These are phyloP conservation scores for Arthroderma sp. DNA, from an alignment of 2,329 filamentous ascomycete genomes.

Conservation along the genomic window DNA sequence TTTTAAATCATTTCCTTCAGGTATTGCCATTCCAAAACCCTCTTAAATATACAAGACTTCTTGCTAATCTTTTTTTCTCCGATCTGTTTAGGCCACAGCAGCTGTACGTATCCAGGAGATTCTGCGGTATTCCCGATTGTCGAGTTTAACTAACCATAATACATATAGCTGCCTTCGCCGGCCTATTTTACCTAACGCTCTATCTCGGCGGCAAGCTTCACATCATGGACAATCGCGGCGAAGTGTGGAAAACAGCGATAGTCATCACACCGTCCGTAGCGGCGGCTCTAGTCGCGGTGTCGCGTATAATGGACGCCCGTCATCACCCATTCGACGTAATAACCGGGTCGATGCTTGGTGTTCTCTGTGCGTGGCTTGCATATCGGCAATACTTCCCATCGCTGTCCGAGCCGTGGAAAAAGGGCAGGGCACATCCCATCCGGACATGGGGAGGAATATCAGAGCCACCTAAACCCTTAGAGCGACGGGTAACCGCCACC, in stretches of 20 bases:
- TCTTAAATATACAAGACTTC: background rate
- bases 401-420: conserved; percentile 41
- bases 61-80: conserved; percentile 10
- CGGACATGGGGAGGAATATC: conserved; percentile 36
- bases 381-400: conserved; percentile 50
- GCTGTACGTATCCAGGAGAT: conserved; percentile 32
- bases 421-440: conserved; percentile 47
- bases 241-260: conserved; percentile 46
- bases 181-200: conserved; percentile 46
- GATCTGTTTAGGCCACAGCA: conserved; percentile 33
- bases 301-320: conserved; percentile 48
- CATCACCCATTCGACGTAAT: conserved; percentile 51
- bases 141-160: no score
- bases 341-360: conserved; percentile 40
- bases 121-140: no score
- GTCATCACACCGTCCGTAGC: conserved; percentile 41
- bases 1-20: conserved; percentile 46
- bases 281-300: conserved; percentile 42
- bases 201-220: conserved; percentile 49
- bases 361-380: conserved; percentile 38
- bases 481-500: conserved; percentile 4
- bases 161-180: conserved; percentile 42
- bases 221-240: conserved; percentile 45
- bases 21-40: conserved; percentile 16
- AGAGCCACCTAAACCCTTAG: conserved; percentile 4